Evolutionary conservation across 768 basidiomycete species (phyloP).

Genomic region (Favolaschia claudopus): DNA sequence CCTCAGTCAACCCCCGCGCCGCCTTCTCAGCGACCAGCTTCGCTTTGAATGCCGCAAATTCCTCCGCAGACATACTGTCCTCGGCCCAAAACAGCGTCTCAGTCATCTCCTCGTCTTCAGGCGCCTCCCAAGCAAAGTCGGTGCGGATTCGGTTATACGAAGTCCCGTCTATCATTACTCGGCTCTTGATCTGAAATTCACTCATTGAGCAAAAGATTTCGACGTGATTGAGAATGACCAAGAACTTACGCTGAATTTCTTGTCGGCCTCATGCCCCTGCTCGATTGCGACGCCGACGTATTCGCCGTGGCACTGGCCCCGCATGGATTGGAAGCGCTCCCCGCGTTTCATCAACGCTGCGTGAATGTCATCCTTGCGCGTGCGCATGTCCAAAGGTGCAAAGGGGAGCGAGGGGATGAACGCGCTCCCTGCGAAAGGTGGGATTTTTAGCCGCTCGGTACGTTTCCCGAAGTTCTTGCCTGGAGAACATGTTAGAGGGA

Average conservation of each 20-base stretch:
- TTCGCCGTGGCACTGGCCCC: constrained; percentile 23
- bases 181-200: constrained; percentile 13
- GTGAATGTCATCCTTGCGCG: constrained; percentile 66
- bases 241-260: constrained; percentile 14
- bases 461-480: constrained; percentile 17
- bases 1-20: constrained; percentile 7
- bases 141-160: constrained; percentile 16
- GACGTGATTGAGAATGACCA: no score
- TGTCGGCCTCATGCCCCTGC: constrained; percentile 1
- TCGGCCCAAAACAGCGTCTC: constrained; percentile 21
- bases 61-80: constrained; percentile 18
- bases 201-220: no score
- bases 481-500: no score
- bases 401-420: constrained; percentile 9
- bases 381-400: constrained; percentile 58
- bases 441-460: constrained; percentile 13
- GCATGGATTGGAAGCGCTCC: constrained; percentile 14
- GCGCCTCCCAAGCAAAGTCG: constrained; percentile 6
- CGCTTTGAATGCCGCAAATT: constrained; percentile 11
- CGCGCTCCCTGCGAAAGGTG: constrained; percentile 13
- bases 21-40: constrained; percentile 13
- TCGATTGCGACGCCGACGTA: constrained; percentile 21
- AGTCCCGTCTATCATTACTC: constrained; percentile 18
- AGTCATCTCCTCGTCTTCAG: constrained; percentile 5
- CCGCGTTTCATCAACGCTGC: constrained; percentile 51